Evolutionary conservation across 768 basidiomycete species (phyloP).

Genomic region (Boletus rufocinnamomeus): DNA sequence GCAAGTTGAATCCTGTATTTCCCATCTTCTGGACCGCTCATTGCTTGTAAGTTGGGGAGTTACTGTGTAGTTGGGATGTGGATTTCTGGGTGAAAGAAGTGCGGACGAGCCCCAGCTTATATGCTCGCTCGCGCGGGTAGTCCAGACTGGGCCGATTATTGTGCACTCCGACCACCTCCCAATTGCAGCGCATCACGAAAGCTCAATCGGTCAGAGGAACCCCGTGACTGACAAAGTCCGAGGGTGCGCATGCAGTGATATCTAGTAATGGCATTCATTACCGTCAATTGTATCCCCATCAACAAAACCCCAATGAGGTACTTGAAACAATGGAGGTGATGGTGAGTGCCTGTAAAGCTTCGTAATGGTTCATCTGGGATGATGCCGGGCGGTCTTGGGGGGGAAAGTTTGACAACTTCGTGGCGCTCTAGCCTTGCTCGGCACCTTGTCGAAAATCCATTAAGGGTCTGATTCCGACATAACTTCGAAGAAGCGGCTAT

Average conservation of each 20-base stretch:
- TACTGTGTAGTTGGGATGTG: no score
- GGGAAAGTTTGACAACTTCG: no score
- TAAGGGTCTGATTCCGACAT: no score
- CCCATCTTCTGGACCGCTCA: background rate
- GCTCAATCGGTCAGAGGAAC: background rate
- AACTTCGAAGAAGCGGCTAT: no score
- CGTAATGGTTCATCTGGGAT: background rate
- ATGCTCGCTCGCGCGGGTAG: background rate
- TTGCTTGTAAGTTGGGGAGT: background rate
- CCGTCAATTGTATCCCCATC: background rate
- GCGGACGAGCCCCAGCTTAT: background rate
- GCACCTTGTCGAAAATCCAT: background rate
- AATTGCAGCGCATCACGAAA: background rate
- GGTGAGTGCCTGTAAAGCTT: background rate
- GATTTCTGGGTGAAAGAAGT: background rate
- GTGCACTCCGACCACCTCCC: no score
- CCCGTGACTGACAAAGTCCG: background rate
- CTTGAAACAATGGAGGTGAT: background rate
- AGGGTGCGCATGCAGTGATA: background rate
- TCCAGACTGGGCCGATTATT: background rate
- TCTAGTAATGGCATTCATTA: background rate
- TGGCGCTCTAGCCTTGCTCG: background rate
- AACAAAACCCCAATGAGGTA: background rate
- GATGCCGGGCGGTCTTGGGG: background rate
- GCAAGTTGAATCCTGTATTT: background rate